Evolutionary conservation across 768 basidiomycete genomes (phyloP).

Genomic region (Phanerochaete sordida): DNA sequence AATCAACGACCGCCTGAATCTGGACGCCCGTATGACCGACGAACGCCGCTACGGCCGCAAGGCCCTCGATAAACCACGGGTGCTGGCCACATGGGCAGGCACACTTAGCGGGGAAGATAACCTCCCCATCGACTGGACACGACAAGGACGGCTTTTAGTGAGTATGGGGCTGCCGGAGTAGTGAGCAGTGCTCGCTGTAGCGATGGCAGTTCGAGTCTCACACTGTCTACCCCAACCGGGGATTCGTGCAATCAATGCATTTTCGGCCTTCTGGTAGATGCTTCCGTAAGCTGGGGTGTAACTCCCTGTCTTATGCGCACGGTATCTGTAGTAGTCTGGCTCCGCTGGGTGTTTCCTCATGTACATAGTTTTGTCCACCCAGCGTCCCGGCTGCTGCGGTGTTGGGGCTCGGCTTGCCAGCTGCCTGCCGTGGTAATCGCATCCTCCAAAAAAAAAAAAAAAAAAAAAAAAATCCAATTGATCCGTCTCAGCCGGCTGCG

Average conservation of each 20-base stretch:
- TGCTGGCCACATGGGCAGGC: background rate
- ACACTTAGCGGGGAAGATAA: background rate
- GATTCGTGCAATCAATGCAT: too few relatives aligned
- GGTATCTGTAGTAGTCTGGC: background rate
- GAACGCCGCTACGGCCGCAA: background rate
- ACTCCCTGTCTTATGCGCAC: background rate
- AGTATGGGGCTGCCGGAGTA: background rate
- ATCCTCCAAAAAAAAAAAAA: too few relatives aligned
- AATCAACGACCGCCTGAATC: background rate
- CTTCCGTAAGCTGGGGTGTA: background rate
- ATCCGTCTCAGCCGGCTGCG: background rate
- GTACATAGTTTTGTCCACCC: too few relatives aligned
- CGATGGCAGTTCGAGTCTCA: too few relatives aligned
- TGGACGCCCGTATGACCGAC: background rate
- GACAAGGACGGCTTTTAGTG: slow-evolving; percentile 1
- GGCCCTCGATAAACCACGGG: background rate
- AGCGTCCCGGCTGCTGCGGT: too few relatives aligned
- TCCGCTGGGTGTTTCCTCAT: background rate
- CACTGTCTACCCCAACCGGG: too few relatives aligned
- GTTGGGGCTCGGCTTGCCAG: too few relatives aligned
- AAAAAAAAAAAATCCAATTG: background rate
- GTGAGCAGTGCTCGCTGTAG: too few relatives aligned
- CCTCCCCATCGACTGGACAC: slow-evolving; percentile 1
- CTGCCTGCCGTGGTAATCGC: too few relatives aligned
- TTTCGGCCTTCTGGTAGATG: too few relatives aligned